A percentile compares a stretch with the other conserved stretches of the same genome.
Conservation (phyloP, 805 yeast genomes). For the Myxozyma mucilagina region DNA sequence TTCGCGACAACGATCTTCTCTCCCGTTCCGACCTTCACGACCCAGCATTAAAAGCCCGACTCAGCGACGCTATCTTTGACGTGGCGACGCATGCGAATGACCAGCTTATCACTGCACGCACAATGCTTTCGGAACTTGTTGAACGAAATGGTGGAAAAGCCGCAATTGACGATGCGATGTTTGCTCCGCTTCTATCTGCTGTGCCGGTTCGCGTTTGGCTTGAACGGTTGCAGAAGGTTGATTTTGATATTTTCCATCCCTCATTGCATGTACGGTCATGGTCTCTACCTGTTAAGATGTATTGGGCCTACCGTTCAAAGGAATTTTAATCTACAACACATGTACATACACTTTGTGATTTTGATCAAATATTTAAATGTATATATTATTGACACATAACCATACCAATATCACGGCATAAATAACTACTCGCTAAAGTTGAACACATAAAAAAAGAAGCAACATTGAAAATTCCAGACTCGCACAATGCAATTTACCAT, state of each 20-base stretch:
- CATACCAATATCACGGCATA: too few relatives aligned
- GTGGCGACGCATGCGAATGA: slow-evolving; percentile 78
- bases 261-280: slow-evolving; percentile 55
- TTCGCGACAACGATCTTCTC: slow-evolving; percentile 66
- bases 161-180: slow-evolving; percentile 54
- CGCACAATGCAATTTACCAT: too few relatives aligned
- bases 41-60: slow-evolving; percentile 40
- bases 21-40: slow-evolving; percentile 32
- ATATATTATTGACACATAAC: too few relatives aligned
- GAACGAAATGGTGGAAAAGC: slow-evolving; percentile 43
- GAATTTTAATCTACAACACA: slow-evolving; percentile 36
- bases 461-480: too few relatives aligned
- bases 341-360: not conserved
- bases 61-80: slow-evolving; percentile 64
- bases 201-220: slow-evolving; percentile 67
- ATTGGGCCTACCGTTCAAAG: slow-evolving; percentile 49
- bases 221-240: slow-evolving; percentile 57
- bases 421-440: too few relatives aligned
- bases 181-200: slow-evolving; percentile 65
- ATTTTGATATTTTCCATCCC: slow-evolving; percentile 59
- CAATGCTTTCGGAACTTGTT: slow-evolving; percentile 49
- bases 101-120: slow-evolving; percentile 68
- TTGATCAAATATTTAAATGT: too few relatives aligned
- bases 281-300: slow-evolving; percentile 64
- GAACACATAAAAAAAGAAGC: too few relatives aligned